A percentile compares a stretch with the other conserved stretches of the same genome.
Evolutionary conservation across 495 filamentous ascomycete species (phyloP).

Genomic region (Tuber magnatum): DNA sequence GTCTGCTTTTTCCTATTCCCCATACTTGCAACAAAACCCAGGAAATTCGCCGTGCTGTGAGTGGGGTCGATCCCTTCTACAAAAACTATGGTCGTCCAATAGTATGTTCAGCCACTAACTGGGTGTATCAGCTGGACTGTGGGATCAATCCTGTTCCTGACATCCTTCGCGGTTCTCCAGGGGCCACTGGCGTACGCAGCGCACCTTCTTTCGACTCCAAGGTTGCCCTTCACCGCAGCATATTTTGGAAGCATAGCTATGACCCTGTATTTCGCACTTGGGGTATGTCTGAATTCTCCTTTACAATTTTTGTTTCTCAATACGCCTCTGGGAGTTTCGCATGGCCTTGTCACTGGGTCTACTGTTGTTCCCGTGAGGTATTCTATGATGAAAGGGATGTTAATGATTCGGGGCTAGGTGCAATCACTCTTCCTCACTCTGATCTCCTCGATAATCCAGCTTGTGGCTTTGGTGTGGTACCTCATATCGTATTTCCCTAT

Average conservation of each 20-base stretch:
- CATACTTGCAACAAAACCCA: constrained; percentile 64
- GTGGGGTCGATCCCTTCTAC: constrained; percentile 46
- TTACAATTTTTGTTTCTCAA: constrained; percentile 14
- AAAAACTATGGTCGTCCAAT: constrained; percentile 28
- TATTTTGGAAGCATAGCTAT: constrained; percentile 93
- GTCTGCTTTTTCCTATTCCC: constrained; percentile 86
- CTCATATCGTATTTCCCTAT: constrained; percentile 97
- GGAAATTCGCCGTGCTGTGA: constrained; percentile 96
- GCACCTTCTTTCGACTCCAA: constrained; percentile 75
- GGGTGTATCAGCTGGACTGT: constrained; percentile 71
- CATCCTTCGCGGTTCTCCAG: constrained; percentile 91
- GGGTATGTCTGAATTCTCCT: constrained; percentile 57
- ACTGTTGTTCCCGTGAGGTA: constrained; percentile 28
- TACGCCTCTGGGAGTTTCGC: constrained; percentile 7
- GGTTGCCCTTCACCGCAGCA: constrained; percentile 88
- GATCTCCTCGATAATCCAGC: constrained; percentile 71
- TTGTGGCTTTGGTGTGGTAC: constrained; percentile 83
- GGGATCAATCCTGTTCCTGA: constrained; percentile 80
- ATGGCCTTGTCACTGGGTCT: constrained; percentile 28
- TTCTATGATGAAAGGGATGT: constrained; percentile 5
- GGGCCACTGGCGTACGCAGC: constrained; percentile 72
- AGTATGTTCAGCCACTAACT: constrained; percentile 23
- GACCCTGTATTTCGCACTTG: constrained; percentile 84
- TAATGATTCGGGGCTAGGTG: constrained; percentile 50
- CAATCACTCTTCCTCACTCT: constrained; percentile 74